A percentile compares a stretch with the other conserved stretches of the same genome.
These are phyloP conservation scores for Geranomyces michiganensis DNA, from an alignment of 192 early-diverging fungal genomes.

Conservation along the genomic window DNA sequence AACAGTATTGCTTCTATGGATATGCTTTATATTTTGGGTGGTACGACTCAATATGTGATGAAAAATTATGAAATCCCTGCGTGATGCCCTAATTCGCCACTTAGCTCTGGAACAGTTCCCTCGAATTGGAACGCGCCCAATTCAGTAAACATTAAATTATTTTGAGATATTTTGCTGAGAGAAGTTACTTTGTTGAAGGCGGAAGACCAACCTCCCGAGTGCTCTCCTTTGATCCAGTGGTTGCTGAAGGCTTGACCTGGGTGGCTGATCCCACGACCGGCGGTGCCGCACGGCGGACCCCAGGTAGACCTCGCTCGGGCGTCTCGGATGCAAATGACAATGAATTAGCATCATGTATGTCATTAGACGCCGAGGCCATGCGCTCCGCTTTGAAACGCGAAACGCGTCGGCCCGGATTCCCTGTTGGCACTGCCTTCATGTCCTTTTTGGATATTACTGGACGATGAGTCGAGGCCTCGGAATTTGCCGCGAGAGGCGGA, in stretches of 20 bases:
- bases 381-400: conserved; percentile 31
- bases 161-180: not conserved
- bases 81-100: too few species aligned
- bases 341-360: not conserved
- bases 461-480: not conserved
- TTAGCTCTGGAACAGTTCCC: not conserved
- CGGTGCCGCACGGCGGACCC: not conserved
- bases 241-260: not conserved
- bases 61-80: too few species aligned
- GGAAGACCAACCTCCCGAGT: not conserved
- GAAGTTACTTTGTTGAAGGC: not conserved
- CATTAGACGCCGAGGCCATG: not conserved
- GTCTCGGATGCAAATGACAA: not conserved
- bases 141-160: not conserved
- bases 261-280: not conserved
- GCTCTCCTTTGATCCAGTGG: too few species aligned
- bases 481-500: not conserved
- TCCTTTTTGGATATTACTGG: not conserved
- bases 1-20: too few species aligned
- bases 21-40: too few species aligned
- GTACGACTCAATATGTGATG: too few species aligned
- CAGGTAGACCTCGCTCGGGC: not conserved
- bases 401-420: not conserved
- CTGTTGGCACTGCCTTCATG: not conserved
- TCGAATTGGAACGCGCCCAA: not conserved